Conservation (phyloP, 1,284 basidiomycete species). For the Apiotrichum montevideense region DNA sequence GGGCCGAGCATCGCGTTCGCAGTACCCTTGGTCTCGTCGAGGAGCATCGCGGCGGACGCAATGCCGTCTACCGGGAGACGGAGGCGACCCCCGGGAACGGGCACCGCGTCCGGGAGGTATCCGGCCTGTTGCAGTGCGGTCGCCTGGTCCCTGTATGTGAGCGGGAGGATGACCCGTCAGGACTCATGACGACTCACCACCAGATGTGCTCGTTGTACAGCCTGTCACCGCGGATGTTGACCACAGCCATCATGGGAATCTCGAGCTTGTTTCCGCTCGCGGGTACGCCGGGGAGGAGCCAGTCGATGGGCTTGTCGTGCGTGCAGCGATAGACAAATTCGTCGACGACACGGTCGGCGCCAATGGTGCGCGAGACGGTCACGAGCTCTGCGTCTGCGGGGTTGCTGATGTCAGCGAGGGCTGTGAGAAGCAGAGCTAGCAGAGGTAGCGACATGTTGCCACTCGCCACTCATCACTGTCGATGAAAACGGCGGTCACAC, state of each 20-base stretch:
- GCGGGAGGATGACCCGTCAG: not conserved
- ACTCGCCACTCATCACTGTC: too few species aligned
- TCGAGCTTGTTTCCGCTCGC: slow-evolving; percentile 52
- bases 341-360: slow-evolving; percentile 25
- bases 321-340: slow-evolving; percentile 42
- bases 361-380: slow-evolving; percentile 29
- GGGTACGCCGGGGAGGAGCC: slow-evolving; percentile 49
- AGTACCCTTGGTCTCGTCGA: slow-evolving; percentile 16
- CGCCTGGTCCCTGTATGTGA: slow-evolving; percentile 23
- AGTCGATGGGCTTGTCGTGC: slow-evolving; percentile 52
- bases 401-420: slow-evolving; percentile 9
- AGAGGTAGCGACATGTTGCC: too few species aligned
- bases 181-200: slow-evolving; percentile 26
- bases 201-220: slow-evolving; percentile 53
- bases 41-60: slow-evolving; percentile 18
- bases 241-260: slow-evolving; percentile 55
- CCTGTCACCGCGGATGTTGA: slow-evolving; percentile 56
- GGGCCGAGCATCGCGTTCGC: slow-evolving; percentile 23
- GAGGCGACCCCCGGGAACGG: slow-evolving; percentile 6
- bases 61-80: slow-evolving; percentile 20
- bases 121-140: slow-evolving; percentile 23
- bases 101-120: slow-evolving; percentile 14
- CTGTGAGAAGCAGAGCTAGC: too few species aligned
- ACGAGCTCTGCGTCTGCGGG: slow-evolving; percentile 42
- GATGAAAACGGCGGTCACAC: not conserved